These are phyloP conservation scores for Podospora fimiseda DNA, from an alignment of 495 filamentous ascomycete species.

Conservation along the genomic window DNA sequence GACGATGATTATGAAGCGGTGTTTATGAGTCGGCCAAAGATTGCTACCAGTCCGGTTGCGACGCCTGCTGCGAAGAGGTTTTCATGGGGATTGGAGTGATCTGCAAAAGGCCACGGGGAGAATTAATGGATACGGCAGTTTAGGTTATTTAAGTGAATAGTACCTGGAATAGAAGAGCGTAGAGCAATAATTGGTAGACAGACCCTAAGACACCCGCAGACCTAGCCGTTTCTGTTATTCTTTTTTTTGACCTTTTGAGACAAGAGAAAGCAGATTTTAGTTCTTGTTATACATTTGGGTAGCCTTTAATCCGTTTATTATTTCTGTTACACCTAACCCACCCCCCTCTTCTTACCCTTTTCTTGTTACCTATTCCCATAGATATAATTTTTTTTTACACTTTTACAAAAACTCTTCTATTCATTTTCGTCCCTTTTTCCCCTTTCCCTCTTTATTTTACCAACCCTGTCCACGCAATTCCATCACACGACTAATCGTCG, in stretches of 20 bases:
- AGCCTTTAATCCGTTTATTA: too few relatives aligned
- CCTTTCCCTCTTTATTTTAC: constrained; percentile 34
- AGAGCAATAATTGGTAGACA: too few relatives aligned
- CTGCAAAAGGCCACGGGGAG: not conserved
- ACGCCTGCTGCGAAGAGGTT: constrained; percentile 40
- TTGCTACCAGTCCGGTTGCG: constrained; percentile 66
- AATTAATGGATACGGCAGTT: too few relatives aligned
- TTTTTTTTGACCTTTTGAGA: too few relatives aligned
- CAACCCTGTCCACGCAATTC: constrained; percentile 67
- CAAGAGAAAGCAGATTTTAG: too few relatives aligned
- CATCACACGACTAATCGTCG: constrained; percentile 51
- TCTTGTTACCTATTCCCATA: not conserved
- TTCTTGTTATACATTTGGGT: too few relatives aligned
- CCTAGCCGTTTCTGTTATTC: too few relatives aligned
- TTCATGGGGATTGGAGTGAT: constrained; percentile 7
- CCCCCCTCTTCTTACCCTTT: not conserved
- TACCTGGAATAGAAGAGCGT: too few relatives aligned
- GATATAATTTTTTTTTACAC: not conserved
- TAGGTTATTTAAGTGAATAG: too few relatives aligned
- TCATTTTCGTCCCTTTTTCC: not conserved
- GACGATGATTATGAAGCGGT: constrained; percentile 80
- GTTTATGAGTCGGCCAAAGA: constrained; percentile 76
- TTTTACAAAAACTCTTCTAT: too few relatives aligned
- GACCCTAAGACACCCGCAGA: too few relatives aligned
- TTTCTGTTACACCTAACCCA: too few relatives aligned